Percentiles rank a stretch among this genome's conserved stretches.
phyloP scores from a whole-genome alignment of 208 protist species.

The Leishmania guyanensis region DNA sequence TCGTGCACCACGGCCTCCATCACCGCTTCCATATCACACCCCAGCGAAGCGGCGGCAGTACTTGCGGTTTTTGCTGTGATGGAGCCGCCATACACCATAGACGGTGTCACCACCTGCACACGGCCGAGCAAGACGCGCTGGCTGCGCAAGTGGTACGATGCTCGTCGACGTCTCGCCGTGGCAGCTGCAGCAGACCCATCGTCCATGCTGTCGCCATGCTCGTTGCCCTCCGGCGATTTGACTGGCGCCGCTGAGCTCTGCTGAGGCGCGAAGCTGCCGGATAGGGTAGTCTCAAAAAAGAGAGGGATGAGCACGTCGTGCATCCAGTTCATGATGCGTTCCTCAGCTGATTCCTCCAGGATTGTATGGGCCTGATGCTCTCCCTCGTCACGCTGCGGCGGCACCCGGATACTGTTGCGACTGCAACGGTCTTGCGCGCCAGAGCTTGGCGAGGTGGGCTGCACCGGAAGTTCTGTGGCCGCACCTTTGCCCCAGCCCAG shows the following conservation, averaged over 20 bases:
- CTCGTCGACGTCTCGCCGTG: conserved; percentile 1
- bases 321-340: conserved; percentile 35
- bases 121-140: conserved; percentile 34
- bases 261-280: conserved; percentile 6
- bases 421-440: too few relatives aligned
- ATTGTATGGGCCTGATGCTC: not conserved
- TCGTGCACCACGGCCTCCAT: not conserved
- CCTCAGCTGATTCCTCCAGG: conserved; percentile 4
- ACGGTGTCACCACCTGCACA: conserved; percentile 29
- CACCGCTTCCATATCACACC: not conserved
- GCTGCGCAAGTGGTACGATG: conserved; percentile 19
- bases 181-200: not conserved
- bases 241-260: not conserved
- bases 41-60: not conserved
- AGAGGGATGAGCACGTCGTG: conserved; percentile 35
- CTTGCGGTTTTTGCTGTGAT: not conserved
- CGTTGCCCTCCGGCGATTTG: not conserved
- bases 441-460: not conserved
- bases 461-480: not conserved
- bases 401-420: not conserved
- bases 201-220: conserved; percentile 2
- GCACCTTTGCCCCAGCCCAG: conserved; percentile 18
- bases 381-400: not conserved
- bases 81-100: conserved; percentile 21
- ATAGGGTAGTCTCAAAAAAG: conserved; percentile 40